These are phyloP conservation scores for Penicillium sp. DNA, from an alignment of 2,329 filamentous ascomycete species.

Conservation along the genomic window DNA sequence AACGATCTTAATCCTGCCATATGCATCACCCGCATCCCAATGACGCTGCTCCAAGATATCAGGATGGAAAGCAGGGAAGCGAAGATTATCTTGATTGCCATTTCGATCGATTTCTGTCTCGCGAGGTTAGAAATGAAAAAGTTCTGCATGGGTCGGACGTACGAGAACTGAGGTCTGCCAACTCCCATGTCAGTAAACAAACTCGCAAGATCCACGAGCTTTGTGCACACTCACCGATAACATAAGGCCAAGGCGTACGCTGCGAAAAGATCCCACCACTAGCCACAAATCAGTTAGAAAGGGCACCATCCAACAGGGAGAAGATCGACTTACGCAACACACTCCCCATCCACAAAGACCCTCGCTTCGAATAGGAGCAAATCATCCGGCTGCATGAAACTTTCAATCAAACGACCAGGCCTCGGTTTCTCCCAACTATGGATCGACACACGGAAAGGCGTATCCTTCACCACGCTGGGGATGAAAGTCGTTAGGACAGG, in stretches of 20 bases:
- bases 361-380: constrained; percentile 66
- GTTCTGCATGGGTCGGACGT: constrained; percentile 4
- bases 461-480: constrained; percentile 63
- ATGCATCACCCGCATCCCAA: constrained; percentile 72
- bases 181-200: too few species aligned
- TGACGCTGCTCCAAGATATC: constrained; percentile 70
- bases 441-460: constrained; percentile 72
- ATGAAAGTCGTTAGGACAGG: constrained; percentile 74
- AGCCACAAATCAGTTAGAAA: neutral
- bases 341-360: constrained; percentile 69
- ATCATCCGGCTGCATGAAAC: constrained; percentile 61
- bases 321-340: constrained; percentile 66
- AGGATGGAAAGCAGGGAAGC: constrained; percentile 73
- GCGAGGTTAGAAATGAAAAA: constrained; percentile 2
- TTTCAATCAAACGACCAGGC: constrained; percentile 61
- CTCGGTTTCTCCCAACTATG: constrained; percentile 72
- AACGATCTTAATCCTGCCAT: constrained; percentile 76
- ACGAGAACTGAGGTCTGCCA: constrained; percentile 46
- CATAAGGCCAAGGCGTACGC: constrained; percentile 56
- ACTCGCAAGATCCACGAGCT: neutral
- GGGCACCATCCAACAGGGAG: too few species aligned
- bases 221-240: constrained; percentile 51
- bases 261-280: constrained; percentile 62
- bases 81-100: constrained; percentile 64
- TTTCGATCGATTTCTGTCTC: constrained; percentile 53